These are phyloP conservation scores for Beauveria scarabaeidicola DNA, from an alignment of 2,329 filamentous ascomycete species.

Conservation along the genomic window DNA sequence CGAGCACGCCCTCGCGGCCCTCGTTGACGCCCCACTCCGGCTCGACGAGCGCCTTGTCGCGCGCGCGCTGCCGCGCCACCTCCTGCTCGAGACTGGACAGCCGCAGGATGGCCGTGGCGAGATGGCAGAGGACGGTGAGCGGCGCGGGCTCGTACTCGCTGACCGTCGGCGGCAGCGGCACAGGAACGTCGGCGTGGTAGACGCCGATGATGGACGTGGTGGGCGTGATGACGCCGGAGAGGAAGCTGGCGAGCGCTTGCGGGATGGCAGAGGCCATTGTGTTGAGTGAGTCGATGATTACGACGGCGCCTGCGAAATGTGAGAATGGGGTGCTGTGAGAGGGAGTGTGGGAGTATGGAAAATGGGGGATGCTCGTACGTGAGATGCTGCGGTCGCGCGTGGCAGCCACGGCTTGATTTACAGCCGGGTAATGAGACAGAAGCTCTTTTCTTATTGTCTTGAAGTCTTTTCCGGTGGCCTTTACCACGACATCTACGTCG, in stretches of 20 bases:
- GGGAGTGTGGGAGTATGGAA: neutral
- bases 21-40: slow-evolving; percentile 74
- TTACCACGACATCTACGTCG: slow-evolving; percentile 59
- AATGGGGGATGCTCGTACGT: slow-evolving; percentile 28
- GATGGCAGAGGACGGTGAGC: slow-evolving; percentile 65
- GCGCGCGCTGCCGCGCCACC: slow-evolving; percentile 64
- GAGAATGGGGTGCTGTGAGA: slow-evolving; percentile 12
- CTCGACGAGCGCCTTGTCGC: slow-evolving; percentile 63
- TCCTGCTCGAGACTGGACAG: slow-evolving; percentile 67
- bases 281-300: slow-evolving; percentile 76
- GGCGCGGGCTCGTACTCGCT: slow-evolving; percentile 58
- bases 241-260: slow-evolving; percentile 56
- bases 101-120: slow-evolving; percentile 79
- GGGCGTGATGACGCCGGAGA: slow-evolving; percentile 60
- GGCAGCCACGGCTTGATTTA: slow-evolving; percentile 27
- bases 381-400: slow-evolving; percentile 28
- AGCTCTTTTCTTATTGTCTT: slow-evolving; percentile 53
- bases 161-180: slow-evolving; percentile 33
- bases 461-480: slow-evolving; percentile 50
- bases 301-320: slow-evolving; percentile 49
- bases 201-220: slow-evolving; percentile 64
- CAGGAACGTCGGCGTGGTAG: slow-evolving; percentile 75
- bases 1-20: slow-evolving; percentile 67
- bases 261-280: slow-evolving; percentile 47
- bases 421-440: slow-evolving; percentile 36